A percentile compares a stretch with the other conserved stretches of the same genome.
phyloP scores from a whole-genome alignment of 1,139 yeast species.

The Starmera stellimalicola region DNA sequence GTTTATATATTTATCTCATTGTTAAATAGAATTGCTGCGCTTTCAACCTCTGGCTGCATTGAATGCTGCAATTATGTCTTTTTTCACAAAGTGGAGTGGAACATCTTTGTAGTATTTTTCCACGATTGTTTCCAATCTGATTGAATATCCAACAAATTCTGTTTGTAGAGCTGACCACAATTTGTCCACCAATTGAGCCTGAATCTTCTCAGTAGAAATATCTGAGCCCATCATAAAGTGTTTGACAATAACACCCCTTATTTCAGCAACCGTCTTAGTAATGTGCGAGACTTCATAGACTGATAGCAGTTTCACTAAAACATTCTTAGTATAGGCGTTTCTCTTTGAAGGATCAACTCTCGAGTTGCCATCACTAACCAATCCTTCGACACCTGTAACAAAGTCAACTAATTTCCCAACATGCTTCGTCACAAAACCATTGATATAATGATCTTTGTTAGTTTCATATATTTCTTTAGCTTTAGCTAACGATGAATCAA shows the following conservation, averaged over 20 bases:
- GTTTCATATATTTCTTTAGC: constrained; percentile 31
- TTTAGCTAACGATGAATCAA: constrained; percentile 19
- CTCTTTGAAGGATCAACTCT: constrained; percentile 44
- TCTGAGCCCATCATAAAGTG: constrained; percentile 35
- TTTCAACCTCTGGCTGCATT: constrained; percentile 18
- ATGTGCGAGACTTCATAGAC: constrained; percentile 54
- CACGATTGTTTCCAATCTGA: constrained; percentile 30
- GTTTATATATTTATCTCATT: too few relatives aligned
- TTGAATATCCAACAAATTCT: constrained; percentile 34
- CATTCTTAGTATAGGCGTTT: constrained; percentile 53
- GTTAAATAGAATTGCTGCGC: too few relatives aligned
- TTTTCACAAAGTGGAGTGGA: constrained; percentile 30
- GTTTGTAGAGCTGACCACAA: constrained; percentile 46
- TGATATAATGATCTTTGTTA: constrained; percentile 37
- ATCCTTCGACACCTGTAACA: constrained; percentile 53
- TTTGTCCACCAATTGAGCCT: constrained; percentile 30
- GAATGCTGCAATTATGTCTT: constrained; percentile 34
- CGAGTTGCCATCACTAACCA: constrained; percentile 27
- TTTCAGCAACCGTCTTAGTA: constrained; percentile 41
- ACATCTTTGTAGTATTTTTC: constrained; percentile 35
- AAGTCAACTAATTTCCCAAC: constrained; percentile 61
- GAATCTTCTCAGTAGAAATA: constrained; percentile 22
- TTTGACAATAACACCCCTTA: constrained; percentile 47
- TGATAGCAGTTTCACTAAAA: constrained; percentile 45
- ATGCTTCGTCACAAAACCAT: constrained; percentile 40